Conservation (phyloP, 345 rosid species). For the Pistacia integerrima region DNA sequence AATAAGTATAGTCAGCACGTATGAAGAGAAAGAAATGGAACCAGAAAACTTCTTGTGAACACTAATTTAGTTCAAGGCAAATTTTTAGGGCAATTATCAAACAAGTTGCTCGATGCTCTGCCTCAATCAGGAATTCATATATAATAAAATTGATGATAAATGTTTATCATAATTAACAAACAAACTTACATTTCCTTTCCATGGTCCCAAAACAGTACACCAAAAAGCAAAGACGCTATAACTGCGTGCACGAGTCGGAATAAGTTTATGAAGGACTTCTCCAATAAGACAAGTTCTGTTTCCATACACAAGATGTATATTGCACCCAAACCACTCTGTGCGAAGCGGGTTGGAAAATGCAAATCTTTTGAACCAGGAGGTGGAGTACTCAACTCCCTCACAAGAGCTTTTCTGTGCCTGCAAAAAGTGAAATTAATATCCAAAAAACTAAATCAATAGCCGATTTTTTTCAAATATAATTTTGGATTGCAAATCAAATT, state of each 20-base stretch:
- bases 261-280: conserved; percentile 56
- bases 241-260: conserved; percentile 33
- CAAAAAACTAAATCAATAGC: background rate
- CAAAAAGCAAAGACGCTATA: conserved; percentile 37
- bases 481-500: too few species aligned
- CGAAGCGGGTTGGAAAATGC: conserved; percentile 34
- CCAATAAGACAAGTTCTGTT: conserved; percentile 61
- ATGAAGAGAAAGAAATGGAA: too few species aligned
- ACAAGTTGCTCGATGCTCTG: too few species aligned
- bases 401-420: conserved; percentile 34
- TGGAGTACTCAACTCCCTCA: conserved; percentile 32
- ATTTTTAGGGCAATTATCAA: too few species aligned
- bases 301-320: conserved; percentile 60
- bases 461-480: too few species aligned
- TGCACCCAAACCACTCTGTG: conserved; percentile 48
- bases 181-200: conserved; percentile 41
- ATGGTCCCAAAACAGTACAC: conserved; percentile 50
- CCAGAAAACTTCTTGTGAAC: too few species aligned
- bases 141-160: too few species aligned
- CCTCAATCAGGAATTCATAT: too few species aligned
- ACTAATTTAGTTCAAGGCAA: too few species aligned
- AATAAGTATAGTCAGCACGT: too few species aligned
- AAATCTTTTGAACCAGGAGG: conserved; percentile 28
- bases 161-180: background rate
- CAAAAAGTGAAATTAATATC: background rate